A percentile compares a stretch with the other conserved stretches of the same genome.
phyloP scores from a whole-genome alignment of 495 filamentous ascomycete species.

The Neurospora pannonica region DNA sequence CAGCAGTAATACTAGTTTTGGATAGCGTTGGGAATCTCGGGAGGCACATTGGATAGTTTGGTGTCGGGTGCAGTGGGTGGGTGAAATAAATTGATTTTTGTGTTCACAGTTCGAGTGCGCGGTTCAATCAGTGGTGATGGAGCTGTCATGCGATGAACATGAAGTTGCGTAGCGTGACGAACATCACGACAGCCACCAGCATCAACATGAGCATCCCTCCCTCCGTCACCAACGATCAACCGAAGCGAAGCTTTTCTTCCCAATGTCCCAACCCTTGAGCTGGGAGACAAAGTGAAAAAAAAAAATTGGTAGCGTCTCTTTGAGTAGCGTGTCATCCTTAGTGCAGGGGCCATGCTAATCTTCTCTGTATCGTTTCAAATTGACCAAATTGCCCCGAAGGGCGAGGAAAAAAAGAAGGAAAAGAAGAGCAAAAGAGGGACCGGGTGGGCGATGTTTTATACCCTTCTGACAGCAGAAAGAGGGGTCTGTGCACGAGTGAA shows the following conservation, averaged over 20 bases:
- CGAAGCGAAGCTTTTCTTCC: neutral
- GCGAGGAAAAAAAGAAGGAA: constrained; percentile 18
- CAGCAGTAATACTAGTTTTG: neutral
- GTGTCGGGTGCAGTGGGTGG: neutral
- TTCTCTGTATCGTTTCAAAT: constrained; percentile 55
- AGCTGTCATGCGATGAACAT: no score
- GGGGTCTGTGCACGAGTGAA: neutral
- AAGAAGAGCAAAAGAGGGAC: neutral
- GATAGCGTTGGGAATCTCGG: neutral
- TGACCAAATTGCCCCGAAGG: constrained; percentile 29
- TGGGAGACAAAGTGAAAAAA: constrained; percentile 24
- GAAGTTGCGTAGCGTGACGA: neutral
- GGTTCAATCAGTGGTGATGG: neutral
- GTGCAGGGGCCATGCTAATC: constrained; percentile 99
- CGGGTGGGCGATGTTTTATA: neutral
- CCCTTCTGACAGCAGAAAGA: neutral
- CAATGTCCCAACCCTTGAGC: neutral
- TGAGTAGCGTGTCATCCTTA: constrained; percentile 99
- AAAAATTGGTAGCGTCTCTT: constrained; percentile 89
- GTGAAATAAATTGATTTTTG: neutral
- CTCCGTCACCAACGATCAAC: neutral
- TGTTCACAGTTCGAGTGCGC: neutral
- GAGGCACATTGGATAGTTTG: neutral
- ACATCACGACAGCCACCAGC: neutral
- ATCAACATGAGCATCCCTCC: no score